Evolutionary conservation across 306 rosid species (phyloP).

Genomic region (Quillaja saponaria): DNA sequence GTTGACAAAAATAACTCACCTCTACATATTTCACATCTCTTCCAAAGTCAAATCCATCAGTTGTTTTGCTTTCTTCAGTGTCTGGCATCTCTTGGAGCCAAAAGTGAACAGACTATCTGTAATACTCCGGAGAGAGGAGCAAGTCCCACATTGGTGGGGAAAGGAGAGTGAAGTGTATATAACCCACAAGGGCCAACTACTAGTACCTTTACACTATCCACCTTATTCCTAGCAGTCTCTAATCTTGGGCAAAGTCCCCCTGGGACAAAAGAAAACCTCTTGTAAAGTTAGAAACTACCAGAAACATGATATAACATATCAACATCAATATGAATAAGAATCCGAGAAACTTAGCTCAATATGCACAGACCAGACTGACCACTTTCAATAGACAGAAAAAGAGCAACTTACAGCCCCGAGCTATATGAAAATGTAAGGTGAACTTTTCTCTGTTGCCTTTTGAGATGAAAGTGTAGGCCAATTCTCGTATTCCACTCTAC

Average conservation of each 20-base stretch:
- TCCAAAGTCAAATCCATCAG: constrained; percentile 69
- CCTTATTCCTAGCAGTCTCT: constrained; percentile 89
- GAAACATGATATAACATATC: constrained; percentile 7
- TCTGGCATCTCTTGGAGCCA: constrained; percentile 86
- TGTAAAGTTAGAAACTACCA: constrained; percentile 27
- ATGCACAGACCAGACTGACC: constrained; percentile 6
- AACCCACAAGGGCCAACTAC: no score
- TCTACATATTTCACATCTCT: constrained; percentile 78
- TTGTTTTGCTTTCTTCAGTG: constrained; percentile 47
- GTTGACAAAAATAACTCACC: constrained; percentile 64
- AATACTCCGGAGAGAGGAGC: no score
- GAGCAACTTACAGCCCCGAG: constrained; percentile 81
- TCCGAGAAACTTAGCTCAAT: constrained; percentile 4
- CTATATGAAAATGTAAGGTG: constrained; percentile 85
- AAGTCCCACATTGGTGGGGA: no score
- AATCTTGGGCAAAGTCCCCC: constrained; percentile 96
- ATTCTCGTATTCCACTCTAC: no score
- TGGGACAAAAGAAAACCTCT: constrained; percentile 35
- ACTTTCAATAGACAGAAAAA: constrained; percentile 17
- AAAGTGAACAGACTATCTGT: constrained; percentile 80
- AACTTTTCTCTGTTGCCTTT: constrained; percentile 70
- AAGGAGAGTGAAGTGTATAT: no score
- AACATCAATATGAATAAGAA: not conserved
- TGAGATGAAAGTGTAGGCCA: constrained; percentile 80
- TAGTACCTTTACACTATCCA: constrained; percentile 72